Evolutionary conservation across 495 filamentous ascomycete genomes (phyloP).

Genomic region (Aspergillus panamensis): DNA sequence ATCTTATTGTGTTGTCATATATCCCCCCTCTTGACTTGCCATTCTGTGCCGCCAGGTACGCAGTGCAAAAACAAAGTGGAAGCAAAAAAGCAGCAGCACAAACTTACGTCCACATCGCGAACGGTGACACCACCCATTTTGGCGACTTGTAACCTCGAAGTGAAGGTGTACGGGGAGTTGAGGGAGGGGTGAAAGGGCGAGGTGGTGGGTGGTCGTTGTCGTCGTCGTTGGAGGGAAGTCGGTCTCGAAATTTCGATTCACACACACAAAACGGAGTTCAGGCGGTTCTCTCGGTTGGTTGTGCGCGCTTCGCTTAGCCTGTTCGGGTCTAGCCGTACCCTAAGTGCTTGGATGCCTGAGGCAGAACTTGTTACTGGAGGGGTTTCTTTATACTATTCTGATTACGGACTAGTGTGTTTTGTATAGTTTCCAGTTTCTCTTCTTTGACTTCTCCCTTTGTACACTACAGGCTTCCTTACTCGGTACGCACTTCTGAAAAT

Average conservation of each 20-base stretch:
- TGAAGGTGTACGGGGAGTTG: constrained; percentile 33
- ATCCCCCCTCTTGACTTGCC: constrained; percentile 14
- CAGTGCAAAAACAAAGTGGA: constrained; percentile 1
- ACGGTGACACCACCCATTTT: constrained; percentile 84
- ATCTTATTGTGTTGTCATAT: too few species aligned
- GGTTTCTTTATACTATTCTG: not conserved
- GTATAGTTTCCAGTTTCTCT: not conserved
- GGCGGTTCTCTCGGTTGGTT: constrained; percentile 31
- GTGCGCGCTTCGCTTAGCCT: constrained; percentile 44
- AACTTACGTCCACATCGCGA: constrained; percentile 87
- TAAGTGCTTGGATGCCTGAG: constrained; percentile 30
- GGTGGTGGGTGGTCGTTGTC: constrained; percentile 30
- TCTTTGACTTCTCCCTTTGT: not conserved
- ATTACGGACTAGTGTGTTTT: not conserved
- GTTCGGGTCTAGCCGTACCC: constrained; percentile 45
- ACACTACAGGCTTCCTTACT: not conserved
- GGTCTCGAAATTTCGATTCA: constrained; percentile 44
- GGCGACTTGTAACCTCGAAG: constrained; percentile 48
- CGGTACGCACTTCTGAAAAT: not conserved
- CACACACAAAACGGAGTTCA: constrained; percentile 28
- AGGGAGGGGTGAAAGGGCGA: constrained; percentile 33
- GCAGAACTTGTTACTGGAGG: constrained; percentile 5
- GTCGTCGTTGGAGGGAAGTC: constrained; percentile 39
- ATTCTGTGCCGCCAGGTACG: constrained; percentile 9
- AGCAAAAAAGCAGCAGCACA: constrained; percentile 26